Percentiles rank a stretch among this genome's conserved stretches.
These are phyloP conservation scores for Leishmania braziliensis DNA, from an alignment of 208 protist genomes.

Conservation along the genomic window DNA sequence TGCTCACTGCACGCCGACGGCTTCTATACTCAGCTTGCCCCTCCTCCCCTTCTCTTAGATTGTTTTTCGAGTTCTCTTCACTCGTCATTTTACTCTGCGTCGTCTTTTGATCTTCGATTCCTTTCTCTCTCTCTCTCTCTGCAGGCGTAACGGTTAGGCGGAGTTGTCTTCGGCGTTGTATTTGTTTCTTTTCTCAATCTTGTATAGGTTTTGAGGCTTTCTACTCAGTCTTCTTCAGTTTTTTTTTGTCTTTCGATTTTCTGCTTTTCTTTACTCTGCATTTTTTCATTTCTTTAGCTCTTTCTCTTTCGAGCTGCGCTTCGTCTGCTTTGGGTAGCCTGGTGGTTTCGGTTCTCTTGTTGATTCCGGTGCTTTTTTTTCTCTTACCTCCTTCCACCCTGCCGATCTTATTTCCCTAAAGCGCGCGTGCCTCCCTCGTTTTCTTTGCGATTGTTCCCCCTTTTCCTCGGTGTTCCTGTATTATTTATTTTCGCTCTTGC, in stretches of 20 bases:
- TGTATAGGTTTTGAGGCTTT: not conserved
- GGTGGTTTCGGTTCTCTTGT: not conserved
- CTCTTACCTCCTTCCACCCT: not conserved
- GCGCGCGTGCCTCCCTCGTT: not conserved
- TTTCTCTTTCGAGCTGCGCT: not conserved
- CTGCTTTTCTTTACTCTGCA: not conserved
- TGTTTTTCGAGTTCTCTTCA: not conserved
- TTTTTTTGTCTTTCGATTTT: not conserved
- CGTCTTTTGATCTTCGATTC: not conserved
- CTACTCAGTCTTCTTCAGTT: not conserved
- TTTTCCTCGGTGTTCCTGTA: not conserved
- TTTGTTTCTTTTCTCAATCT: not conserved
- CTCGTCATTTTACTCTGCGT: not conserved
- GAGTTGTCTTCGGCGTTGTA: not conserved
- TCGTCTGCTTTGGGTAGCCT: not conserved
- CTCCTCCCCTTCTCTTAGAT: not conserved
- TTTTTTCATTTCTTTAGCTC: not conserved
- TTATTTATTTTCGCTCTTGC: not conserved
- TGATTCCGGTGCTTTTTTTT: not conserved
- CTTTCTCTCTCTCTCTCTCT: not conserved
- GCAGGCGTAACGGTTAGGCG: not conserved
- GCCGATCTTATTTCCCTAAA: not conserved
- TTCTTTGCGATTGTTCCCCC: not conserved
- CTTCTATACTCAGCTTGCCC: not conserved
- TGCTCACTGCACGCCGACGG: not conserved